phyloP scores from a whole-genome alignment of 371 early-diverging fungal species.

The Mucor velutinosus region DNA sequence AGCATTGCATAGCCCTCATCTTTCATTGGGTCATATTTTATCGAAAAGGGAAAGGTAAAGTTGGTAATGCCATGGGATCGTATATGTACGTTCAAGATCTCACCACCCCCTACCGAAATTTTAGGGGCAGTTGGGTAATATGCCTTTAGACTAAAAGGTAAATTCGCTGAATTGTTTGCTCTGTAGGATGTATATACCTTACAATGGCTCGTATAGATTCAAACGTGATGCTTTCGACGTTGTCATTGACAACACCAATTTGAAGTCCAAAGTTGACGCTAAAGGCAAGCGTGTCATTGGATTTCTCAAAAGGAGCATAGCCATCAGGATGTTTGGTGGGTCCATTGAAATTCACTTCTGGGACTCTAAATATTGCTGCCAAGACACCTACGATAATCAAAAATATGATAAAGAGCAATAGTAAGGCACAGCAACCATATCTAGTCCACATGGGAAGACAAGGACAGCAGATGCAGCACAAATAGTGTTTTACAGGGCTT shows the following conservation, averaged over 20 bases:
- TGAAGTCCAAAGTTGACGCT: constrained; percentile 30
- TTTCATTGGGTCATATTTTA: constrained; percentile 28
- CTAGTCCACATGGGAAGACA: constrained; percentile 31
- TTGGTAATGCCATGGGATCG: constrained; percentile 27
- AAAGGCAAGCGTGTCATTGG: constrained; percentile 11
- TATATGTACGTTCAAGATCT: constrained; percentile 31
- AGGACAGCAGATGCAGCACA: constrained; percentile 24
- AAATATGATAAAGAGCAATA: constrained; percentile 8
- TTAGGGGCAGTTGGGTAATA: constrained; percentile 40
- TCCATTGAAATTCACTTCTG: constrained; percentile 24
- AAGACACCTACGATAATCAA: constrained; percentile 19
- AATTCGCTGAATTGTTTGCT: background rate
- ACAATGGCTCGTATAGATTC: constrained; percentile 37
- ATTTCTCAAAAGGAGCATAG: constrained; percentile 5
- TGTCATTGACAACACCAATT: constrained; percentile 38
- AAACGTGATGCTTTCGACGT: constrained; percentile 36
- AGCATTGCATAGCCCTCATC: constrained; percentile 38
- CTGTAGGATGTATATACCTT: background rate
- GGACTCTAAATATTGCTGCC: constrained; percentile 25
- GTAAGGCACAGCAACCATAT: constrained; percentile 18
- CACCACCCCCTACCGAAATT: constrained; percentile 44
- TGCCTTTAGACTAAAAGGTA: constrained; percentile 23
- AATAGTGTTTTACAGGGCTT: background rate
- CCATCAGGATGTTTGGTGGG: constrained; percentile 25
- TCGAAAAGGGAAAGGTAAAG: constrained; percentile 40